Conservation (phyloP, 805 yeast genomes). For the Ogataea pini region DNA sequence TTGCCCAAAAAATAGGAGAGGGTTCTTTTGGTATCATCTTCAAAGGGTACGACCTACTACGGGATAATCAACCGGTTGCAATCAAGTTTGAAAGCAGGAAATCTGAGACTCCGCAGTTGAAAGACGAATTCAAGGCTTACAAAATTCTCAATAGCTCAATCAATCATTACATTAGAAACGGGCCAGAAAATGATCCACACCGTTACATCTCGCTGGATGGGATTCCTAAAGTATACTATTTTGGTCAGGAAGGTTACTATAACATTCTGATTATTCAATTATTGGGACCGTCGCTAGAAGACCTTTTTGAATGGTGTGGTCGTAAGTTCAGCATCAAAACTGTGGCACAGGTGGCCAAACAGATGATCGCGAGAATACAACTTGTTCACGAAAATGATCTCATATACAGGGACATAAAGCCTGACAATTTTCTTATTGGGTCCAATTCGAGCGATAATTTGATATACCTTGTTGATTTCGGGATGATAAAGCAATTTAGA, state of each 20-base stretch:
- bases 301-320: conserved; percentile 87
- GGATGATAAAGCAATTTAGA: conserved; percentile 84
- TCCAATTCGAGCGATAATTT: conserved; percentile 54
- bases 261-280: conserved; percentile 75
- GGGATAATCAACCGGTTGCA: conserved; percentile 63
- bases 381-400: conserved; percentile 75
- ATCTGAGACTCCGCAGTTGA: conserved; percentile 79
- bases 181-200: conserved; percentile 27
- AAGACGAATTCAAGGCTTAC: conserved; percentile 80
- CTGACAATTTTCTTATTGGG: conserved; percentile 79
- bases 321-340: conserved; percentile 70
- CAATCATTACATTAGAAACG: conserved; percentile 30
- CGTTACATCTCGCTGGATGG: conserved; percentile 46
- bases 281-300: conserved; percentile 82
- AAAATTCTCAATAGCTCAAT: conserved; percentile 63
- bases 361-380: conserved; percentile 73
- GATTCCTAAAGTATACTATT: conserved; percentile 81
- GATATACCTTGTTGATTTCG: conserved; percentile 77
- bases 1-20: conserved; percentile 84
- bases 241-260: conserved; percentile 84
- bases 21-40: conserved; percentile 86
- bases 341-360: conserved; percentile 71
- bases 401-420: conserved; percentile 80
- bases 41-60: conserved; percentile 73
- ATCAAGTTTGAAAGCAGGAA: conserved; percentile 80